Evolutionary conservation across 805 yeast genomes (phyloP).

Genomic region (Candida golubevii): DNA sequence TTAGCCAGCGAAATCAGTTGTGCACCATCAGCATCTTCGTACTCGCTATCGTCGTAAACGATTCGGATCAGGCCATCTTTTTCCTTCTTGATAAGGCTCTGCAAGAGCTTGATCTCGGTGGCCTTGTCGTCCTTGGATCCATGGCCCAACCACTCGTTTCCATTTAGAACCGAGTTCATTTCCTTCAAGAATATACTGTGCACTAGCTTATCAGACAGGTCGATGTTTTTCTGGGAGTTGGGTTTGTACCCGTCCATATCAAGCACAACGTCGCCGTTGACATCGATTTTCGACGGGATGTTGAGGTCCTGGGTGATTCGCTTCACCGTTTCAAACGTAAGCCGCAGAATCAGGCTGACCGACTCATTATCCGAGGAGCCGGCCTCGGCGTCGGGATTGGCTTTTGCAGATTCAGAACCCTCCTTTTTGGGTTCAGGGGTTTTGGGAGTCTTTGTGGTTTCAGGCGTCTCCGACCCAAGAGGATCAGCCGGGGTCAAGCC

Average conservation of each 20-base stretch:
- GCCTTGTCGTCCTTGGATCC: conserved; percentile 14
- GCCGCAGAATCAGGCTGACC: conserved; percentile 11
- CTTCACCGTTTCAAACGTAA: conserved; percentile 55
- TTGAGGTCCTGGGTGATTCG: conserved; percentile 66
- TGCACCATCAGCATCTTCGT: conserved; percentile 6
- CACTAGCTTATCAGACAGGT: conserved; percentile 71
- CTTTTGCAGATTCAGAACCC: not conserved
- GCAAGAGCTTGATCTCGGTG: conserved; percentile 30
- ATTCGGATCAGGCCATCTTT: conserved; percentile 66
- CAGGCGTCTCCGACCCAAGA: not conserved
- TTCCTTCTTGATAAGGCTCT: conserved; percentile 47
- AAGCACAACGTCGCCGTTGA: conserved; percentile 82
- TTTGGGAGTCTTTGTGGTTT: not conserved
- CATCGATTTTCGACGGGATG: conserved; percentile 83
- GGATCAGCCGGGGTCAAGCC: conserved; percentile 15
- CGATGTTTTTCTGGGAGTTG: conserved; percentile 64
- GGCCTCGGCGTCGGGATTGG: conserved; percentile 7
- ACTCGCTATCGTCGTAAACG: conserved; percentile 20
- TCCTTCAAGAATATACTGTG: conserved; percentile 74
- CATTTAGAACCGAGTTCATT: conserved; percentile 32
- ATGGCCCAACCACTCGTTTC: conserved; percentile 12
- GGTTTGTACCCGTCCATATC: conserved; percentile 97
- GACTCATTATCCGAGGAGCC: conserved; percentile 18
- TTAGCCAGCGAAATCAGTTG: conserved; percentile 6
- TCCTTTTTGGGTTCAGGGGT: conserved; percentile 11